A percentile compares a stretch with the other conserved stretches of the same genome.
Evolutionary conservation across 805 yeast species (phyloP).

Genomic region (Myxozyma udenii): DNA sequence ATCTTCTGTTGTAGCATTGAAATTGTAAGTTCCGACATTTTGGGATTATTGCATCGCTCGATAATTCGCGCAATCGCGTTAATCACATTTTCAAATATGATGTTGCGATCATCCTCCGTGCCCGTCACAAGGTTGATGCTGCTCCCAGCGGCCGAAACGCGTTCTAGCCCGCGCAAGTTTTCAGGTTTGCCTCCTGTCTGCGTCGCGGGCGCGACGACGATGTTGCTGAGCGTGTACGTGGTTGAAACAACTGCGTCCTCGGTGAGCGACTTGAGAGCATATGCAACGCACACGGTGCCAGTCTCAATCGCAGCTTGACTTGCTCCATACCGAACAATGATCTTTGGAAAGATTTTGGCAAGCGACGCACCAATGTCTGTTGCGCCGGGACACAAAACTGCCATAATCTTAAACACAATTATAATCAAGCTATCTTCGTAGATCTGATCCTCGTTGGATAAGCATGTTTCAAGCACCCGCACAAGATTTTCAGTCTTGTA

Average conservation of each 20-base stretch:
- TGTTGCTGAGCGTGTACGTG: slow-evolving; percentile 76
- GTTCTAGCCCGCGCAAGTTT: slow-evolving; percentile 9
- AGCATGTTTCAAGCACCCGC: slow-evolving; percentile 49
- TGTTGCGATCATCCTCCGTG: slow-evolving; percentile 22
- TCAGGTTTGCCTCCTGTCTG: background rate
- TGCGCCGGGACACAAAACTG: slow-evolving; percentile 45
- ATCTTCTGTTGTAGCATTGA: slow-evolving; percentile 80
- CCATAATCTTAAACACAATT: slow-evolving; percentile 54
- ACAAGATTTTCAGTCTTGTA: slow-evolving; percentile 47
- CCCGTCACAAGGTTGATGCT: slow-evolving; percentile 14
- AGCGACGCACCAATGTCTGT: slow-evolving; percentile 36
- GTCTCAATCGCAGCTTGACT: slow-evolving; percentile 47
- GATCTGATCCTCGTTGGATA: slow-evolving; percentile 53
- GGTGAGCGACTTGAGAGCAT: slow-evolving; percentile 63
- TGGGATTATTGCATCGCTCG: slow-evolving; percentile 57
- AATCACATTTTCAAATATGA: slow-evolving; percentile 62
- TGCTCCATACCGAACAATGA: slow-evolving; percentile 50
- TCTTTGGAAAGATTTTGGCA: slow-evolving; percentile 43
- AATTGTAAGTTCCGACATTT: slow-evolving; percentile 68
- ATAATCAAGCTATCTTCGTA: slow-evolving; percentile 52
- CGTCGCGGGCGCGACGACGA: slow-evolving; percentile 45
- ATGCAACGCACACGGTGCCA: slow-evolving; percentile 58
- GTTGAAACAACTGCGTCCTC: slow-evolving; percentile 82
- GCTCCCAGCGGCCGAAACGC: slow-evolving; percentile 20
- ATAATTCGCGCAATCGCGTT: slow-evolving; percentile 66